Evolutionary conservation across 2,329 filamentous ascomycete genomes (phyloP), one percentile per base, ranked within the genome.

Genomic region (Ophidiomyces ophidiicola): DNA sequence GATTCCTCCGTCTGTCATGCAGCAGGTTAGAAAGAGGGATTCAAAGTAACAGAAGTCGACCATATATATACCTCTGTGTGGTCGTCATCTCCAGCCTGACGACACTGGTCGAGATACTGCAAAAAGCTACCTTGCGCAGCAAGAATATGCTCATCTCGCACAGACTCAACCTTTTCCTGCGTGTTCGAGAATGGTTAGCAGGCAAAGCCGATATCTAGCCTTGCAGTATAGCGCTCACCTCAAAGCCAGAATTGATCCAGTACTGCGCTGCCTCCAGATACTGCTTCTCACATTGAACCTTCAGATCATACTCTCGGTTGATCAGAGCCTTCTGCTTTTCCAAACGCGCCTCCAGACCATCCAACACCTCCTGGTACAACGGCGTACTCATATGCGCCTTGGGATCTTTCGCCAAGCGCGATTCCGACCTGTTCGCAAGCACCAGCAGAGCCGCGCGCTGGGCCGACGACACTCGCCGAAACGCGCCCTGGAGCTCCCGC

Each of bases 121-220:
- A 62, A 58, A 39, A 59, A 61, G 8, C 57, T 59, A 25, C 61
- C 60, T 43, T 59, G 52, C 12, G 58, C 57, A n/a, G 59, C 60
- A 36, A 53, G 45, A 15, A 62, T 51, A 44, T 62, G 58, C 34
- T 64, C 61, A n/a, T 60, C 50, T 37, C 54, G 51, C 8, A 56
- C 53, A 36, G 56, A 45, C 19, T 45, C 44, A 11, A 48, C 47
- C 18, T 53, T 53, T 21, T 45, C 46, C 54, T 59, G 33, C 11
- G 18, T 12, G 36, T 37, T 25, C 12, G 34, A 42, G 14, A 43
- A 11, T 5, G 35, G 21, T 33, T 33, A 10, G 10, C 20, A 39
- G 32, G 11, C 20, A 37, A 44, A 17, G n/a, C 17, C 10, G 14
- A 17, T 12, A 21, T 15, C 24, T 36, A 26, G 35, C 6, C n/a